Conservation (phyloP, 2,329 filamentous ascomycete genomes). For the Madurella mycetomatis region DNA sequence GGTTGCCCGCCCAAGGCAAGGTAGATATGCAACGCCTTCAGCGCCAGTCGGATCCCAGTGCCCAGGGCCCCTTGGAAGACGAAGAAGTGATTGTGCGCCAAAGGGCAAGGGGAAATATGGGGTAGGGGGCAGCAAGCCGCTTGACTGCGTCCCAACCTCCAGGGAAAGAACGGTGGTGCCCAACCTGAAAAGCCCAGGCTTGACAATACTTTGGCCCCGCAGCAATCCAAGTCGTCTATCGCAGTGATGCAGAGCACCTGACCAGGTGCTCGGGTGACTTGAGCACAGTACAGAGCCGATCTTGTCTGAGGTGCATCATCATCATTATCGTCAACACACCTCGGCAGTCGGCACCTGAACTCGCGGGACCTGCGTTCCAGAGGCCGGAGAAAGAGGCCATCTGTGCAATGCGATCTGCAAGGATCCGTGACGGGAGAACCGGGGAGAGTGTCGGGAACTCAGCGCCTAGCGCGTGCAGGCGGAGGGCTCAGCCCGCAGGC, state of each 20-base stretch:
- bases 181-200: slow-evolving; percentile 7
- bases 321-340: no score
- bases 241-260: no score
- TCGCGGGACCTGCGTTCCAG: neutral
- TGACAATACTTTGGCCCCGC: slow-evolving; percentile 8
- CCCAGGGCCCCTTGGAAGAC: neutral
- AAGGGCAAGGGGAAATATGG: slow-evolving; percentile 1
- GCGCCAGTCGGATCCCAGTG: neutral
- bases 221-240: neutral
- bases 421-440: neutral
- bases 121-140: neutral
- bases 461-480: neutral
- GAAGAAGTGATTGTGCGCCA: neutral
- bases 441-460: neutral
- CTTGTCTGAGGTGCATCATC: no score
- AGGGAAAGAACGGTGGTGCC: slow-evolving; percentile 11
- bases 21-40: neutral
- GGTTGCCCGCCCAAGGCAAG: no score
- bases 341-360: no score
- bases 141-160: slow-evolving; percentile 6
- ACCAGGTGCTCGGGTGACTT: no score
- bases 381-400: neutral
- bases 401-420: neutral
- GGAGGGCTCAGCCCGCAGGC: neutral
- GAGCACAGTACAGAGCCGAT: no score